phyloP scores from a whole-genome alignment of 1,284 basidiomycete species.

The Malassezia sp. region DNA sequence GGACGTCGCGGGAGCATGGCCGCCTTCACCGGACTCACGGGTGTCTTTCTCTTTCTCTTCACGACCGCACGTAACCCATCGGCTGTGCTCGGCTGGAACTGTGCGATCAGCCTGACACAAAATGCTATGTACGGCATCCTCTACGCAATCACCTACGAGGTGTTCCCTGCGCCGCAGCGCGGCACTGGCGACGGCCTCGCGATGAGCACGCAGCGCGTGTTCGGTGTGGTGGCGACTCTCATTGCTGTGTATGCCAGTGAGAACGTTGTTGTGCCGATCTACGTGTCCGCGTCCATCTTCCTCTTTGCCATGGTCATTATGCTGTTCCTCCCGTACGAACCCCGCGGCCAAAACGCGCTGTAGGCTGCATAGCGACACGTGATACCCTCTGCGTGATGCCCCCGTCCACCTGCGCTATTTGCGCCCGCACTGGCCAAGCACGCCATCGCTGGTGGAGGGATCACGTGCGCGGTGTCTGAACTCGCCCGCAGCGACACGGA shows the following conservation, averaged over 20 bases:
- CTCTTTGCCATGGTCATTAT: constrained; percentile 56
- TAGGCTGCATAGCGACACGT: background rate
- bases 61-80: constrained; percentile 57
- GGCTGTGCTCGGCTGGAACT: constrained; percentile 62
- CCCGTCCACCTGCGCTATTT: too few relatives aligned
- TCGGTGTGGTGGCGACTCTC: constrained; percentile 60
- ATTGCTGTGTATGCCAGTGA: constrained; percentile 54
- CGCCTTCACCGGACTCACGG: constrained; percentile 56
- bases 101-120: constrained; percentile 53
- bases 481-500: background rate
- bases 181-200: constrained; percentile 63
- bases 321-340: constrained; percentile 60
- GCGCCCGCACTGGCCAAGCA: background rate
- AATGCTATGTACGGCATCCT: constrained; percentile 63
- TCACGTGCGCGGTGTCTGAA: constrained; percentile 1
- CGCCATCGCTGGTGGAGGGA: background rate
- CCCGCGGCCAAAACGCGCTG: constrained; percentile 40
- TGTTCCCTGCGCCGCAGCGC: constrained; percentile 61
- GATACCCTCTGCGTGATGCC: too few relatives aligned
- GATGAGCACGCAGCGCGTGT: constrained; percentile 56
- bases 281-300: constrained; percentile 59
- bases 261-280: constrained; percentile 55
- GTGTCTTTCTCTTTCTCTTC: constrained; percentile 58
- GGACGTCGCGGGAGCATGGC: constrained; percentile 59
- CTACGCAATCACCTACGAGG: constrained; percentile 56